A percentile compares a stretch with the other conserved stretches of the same genome.
phyloP scores from a whole-genome alignment of 73 alveolate genomes.

The Blepharisma stoltei region DNA sequence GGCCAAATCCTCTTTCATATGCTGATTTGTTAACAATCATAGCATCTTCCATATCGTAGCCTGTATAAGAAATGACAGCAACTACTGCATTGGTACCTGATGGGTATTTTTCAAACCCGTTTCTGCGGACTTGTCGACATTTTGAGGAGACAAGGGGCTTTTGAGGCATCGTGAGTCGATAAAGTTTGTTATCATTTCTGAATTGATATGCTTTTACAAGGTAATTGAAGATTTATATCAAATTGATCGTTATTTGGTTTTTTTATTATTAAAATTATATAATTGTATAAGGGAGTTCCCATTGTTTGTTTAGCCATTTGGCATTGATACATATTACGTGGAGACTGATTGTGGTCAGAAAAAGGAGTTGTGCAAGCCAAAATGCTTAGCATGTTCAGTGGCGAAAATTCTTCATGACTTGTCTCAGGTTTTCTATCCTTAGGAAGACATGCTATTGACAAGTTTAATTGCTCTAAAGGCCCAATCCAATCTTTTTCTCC shows the following conservation, averaged over 20 bases:
- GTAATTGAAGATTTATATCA: too few relatives aligned
- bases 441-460: conserved; percentile 93
- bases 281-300: conserved; percentile 98
- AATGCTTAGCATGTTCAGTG: conserved; percentile 91
- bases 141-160: conserved; percentile 78
- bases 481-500: conserved; percentile 96
- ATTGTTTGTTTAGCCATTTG: conserved; percentile 99
- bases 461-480: conserved; percentile 96
- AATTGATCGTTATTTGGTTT: too few relatives aligned
- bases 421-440: conserved; percentile 76
- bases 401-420: conserved; percentile 91
- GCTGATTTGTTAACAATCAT: conserved; percentile 96
- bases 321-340: conserved; percentile 98
- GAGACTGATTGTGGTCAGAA: conserved; percentile 97
- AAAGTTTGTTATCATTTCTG: conserved; percentile 89
- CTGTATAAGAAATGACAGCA: conserved; percentile 99
- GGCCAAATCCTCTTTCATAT: conserved; percentile 99
- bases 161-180: conserved; percentile 69
- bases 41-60: conserved; percentile 99
- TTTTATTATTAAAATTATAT: too few relatives aligned
- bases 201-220: too few relatives aligned
- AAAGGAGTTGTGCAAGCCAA: conserved; percentile 97
- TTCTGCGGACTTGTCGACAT: conserved; percentile 78
- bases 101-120: conserved; percentile 95
- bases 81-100: conserved; percentile 99